Evolutionary conservation across 1,139 yeast species (phyloP).

Genomic region (Sugiyamaella sp.): DNA sequence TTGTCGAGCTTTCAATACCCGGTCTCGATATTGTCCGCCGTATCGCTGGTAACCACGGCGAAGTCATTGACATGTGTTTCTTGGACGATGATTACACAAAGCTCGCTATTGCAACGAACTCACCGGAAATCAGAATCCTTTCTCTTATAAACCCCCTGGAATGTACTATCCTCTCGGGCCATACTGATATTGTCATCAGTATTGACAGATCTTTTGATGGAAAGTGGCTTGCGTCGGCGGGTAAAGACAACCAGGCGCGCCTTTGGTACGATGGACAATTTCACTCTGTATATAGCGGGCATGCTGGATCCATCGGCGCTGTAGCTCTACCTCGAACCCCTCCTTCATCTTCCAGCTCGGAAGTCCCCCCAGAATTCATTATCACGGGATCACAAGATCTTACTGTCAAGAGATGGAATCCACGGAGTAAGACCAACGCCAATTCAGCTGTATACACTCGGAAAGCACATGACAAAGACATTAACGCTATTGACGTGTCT

Average conservation of each 20-base stretch:
- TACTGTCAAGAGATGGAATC: constrained; percentile 85
- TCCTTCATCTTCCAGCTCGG: constrained; percentile 29
- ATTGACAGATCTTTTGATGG: constrained; percentile 82
- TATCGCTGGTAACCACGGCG: constrained; percentile 94
- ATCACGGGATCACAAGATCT: constrained; percentile 88
- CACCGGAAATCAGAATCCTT: constrained; percentile 83
- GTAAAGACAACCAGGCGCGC: constrained; percentile 86
- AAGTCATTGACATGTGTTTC: constrained; percentile 79
- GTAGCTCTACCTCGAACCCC: constrained; percentile 70
- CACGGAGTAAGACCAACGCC: constrained; percentile 30
- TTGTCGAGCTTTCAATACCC: constrained; percentile 52
- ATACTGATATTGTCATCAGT: constrained; percentile 79
- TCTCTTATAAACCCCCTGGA: constrained; percentile 54
- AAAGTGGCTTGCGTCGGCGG: constrained; percentile 85
- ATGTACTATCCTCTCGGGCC: constrained; percentile 72
- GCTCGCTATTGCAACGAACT: constrained; percentile 88
- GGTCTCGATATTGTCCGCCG: constrained; percentile 53
- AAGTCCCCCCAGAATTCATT: constrained; percentile 63
- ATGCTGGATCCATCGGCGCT: constrained; percentile 84
- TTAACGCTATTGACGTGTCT: constrained; percentile 82
- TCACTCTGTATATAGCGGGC: constrained; percentile 61
- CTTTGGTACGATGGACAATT: constrained; percentile 56
- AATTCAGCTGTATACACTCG: constrained; percentile 76
- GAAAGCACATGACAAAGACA: constrained; percentile 96
- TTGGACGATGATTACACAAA: constrained; percentile 47